phyloP scores from a whole-genome alignment of 768 basidiomycete species.

The Agrocybe praecox region DNA sequence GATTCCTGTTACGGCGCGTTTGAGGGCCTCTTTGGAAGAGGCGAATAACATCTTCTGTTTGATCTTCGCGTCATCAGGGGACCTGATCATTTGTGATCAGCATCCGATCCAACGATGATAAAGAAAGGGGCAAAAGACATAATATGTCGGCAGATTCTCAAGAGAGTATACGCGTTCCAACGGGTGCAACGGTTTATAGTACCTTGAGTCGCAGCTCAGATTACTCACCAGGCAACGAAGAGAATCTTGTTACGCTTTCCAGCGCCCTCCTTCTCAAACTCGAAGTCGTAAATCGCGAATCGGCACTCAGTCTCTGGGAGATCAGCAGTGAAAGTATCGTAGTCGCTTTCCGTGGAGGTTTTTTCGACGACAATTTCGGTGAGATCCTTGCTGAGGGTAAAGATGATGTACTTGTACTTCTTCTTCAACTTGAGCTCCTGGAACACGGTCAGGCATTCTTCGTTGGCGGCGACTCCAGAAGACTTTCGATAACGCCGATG shows the following conservation, averaged over 20 bases:
- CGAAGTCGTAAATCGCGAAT: constrained; percentile 94
- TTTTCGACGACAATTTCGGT: constrained; percentile 83
- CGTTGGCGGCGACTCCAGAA: constrained; percentile 68
- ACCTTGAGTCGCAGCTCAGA: constrained; percentile 5
- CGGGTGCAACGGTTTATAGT: background rate
- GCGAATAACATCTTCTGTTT: constrained; percentile 95
- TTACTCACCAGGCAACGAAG: constrained; percentile 83
- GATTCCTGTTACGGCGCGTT: constrained; percentile 74
- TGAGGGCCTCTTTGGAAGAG: constrained; percentile 82
- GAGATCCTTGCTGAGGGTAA: constrained; percentile 56
- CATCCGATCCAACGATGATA: background rate
- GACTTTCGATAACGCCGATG: constrained; percentile 34
- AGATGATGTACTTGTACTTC: constrained; percentile 85
- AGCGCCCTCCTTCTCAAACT: constrained; percentile 71
- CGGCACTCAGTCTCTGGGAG: constrained; percentile 77
- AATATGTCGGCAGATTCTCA: background rate
- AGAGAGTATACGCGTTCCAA: background rate
- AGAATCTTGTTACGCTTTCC: constrained; percentile 86
- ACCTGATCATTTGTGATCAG: constrained; percentile 57
- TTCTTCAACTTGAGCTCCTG: constrained; percentile 77
- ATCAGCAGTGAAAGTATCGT: constrained; percentile 73
- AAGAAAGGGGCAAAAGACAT: background rate
- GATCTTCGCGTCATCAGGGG: constrained; percentile 82
- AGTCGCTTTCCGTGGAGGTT: constrained; percentile 49
- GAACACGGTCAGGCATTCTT: constrained; percentile 59